A percentile compares a stretch with the other conserved stretches of the same genome.
These are phyloP conservation scores for Lentinus polychrous DNA, from an alignment of 1,284 basidiomycete genomes.

Conservation along the genomic window DNA sequence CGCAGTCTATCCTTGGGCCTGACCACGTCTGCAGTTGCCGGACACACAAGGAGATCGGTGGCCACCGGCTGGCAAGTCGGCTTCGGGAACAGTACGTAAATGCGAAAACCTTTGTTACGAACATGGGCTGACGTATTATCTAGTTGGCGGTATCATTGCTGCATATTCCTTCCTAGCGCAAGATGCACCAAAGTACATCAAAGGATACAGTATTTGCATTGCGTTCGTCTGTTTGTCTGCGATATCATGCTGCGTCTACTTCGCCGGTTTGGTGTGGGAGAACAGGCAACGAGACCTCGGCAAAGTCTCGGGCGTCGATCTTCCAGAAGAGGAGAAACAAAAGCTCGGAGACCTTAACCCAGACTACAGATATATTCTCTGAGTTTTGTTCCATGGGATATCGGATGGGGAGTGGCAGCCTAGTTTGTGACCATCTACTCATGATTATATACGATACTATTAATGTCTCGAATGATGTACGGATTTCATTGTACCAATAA, in stretches of 20 bases:
- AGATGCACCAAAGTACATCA: constrained; percentile 15
- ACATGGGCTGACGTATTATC: not conserved
- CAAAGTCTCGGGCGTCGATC: constrained; percentile 12
- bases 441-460: not conserved
- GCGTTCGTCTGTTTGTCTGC: constrained; percentile 16
- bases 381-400: not conserved
- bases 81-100: constrained; percentile 19
- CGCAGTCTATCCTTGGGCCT: not conserved
- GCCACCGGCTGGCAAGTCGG: constrained; percentile 19
- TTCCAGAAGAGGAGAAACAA: constrained; percentile 23
- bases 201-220: constrained; percentile 17
- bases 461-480: not conserved
- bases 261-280: constrained; percentile 11
- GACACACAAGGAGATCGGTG: constrained; percentile 13
- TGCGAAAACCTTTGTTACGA: not conserved
- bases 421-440: no score
- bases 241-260: constrained; percentile 14
- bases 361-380: constrained; percentile 21
- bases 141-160: constrained; percentile 20
- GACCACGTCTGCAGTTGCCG: constrained; percentile 11
- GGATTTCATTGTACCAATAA: not conserved
- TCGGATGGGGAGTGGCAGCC: no score
- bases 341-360: constrained; percentile 23
- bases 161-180: constrained; percentile 19
- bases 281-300: constrained; percentile 20